phyloP scores from a whole-genome alignment of 2,329 filamentous ascomycete species.

The Colletotrichum sp. region DNA sequence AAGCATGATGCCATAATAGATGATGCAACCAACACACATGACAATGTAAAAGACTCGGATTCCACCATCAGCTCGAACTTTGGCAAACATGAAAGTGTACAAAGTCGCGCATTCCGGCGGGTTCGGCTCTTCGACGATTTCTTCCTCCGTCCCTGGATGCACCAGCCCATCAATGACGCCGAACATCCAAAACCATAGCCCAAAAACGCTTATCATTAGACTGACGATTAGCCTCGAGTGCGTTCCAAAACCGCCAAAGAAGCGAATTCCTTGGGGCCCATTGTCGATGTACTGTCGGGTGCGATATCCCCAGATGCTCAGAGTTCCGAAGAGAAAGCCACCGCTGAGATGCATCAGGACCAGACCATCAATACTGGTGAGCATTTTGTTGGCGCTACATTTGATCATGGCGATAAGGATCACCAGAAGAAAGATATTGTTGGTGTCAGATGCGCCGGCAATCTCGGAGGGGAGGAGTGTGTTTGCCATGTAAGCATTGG shows the following conservation, averaged over 20 bases:
- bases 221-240: slow-evolving; percentile 26
- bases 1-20: slow-evolving; percentile 27
- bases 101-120: slow-evolving; percentile 15
- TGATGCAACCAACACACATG: slow-evolving; percentile 21
- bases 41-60: slow-evolving; percentile 27
- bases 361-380: slow-evolving; percentile 28
- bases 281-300: slow-evolving; percentile 26
- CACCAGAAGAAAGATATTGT: slow-evolving; percentile 35
- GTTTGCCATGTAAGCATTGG: slow-evolving; percentile 30
- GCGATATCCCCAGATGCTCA: slow-evolving; percentile 32
- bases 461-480: slow-evolving; percentile 27
- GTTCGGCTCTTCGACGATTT: slow-evolving; percentile 18
- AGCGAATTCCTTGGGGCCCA: slow-evolving; percentile 22
- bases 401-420: slow-evolving; percentile 31
- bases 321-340: slow-evolving; percentile 30
- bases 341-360: slow-evolving; percentile 33
- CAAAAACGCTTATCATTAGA: slow-evolving; percentile 27
- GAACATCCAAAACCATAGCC: slow-evolving; percentile 31
- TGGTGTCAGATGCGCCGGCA: slow-evolving; percentile 26
- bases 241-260: slow-evolving; percentile 28
- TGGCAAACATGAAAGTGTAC: slow-evolving; percentile 31
- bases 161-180: slow-evolving; percentile 22
- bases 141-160: slow-evolving; percentile 13
- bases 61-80: slow-evolving; percentile 23
- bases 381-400: slow-evolving; percentile 10